Conservation (phyloP, 2,329 filamentous ascomycete genomes). For the Phaeosphaeriaceae sp. region DNA sequence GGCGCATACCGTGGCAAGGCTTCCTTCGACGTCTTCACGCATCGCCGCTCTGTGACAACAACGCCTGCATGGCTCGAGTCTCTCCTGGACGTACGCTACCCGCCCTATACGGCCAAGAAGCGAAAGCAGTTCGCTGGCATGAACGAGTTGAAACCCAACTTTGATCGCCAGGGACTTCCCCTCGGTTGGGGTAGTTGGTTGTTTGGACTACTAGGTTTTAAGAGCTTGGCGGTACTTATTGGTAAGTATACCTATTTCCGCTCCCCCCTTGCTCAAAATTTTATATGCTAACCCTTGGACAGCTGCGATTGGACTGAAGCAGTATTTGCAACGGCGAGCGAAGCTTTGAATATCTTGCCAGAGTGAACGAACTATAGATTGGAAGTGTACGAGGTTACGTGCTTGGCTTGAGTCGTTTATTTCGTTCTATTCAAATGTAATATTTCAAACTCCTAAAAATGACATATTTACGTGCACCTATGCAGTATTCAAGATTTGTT, state of each 20-base stretch:
- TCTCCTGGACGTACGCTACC: conserved; percentile 70
- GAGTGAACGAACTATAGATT: too few species aligned
- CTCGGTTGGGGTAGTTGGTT: conserved; percentile 45
- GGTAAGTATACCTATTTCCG: conserved; percentile 37
- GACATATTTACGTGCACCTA: too few species aligned
- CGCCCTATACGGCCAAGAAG: conserved; percentile 64
- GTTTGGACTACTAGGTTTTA: conserved; percentile 36
- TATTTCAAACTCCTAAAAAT: too few species aligned
- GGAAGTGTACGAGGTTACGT: too few species aligned
- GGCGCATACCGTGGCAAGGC: conserved; percentile 79
- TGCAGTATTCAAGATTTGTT: too few species aligned
- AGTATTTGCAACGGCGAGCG: conserved; percentile 38
- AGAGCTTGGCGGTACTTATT: conserved; percentile 37
- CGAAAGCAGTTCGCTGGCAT: conserved; percentile 58
- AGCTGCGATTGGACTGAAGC: conserved; percentile 37
- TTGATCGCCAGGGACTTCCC: conserved; percentile 62
- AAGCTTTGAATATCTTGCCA: too few species aligned
- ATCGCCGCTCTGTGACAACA: conserved; percentile 64
- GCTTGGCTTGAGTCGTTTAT: too few species aligned
- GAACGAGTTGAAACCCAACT: conserved; percentile 62
- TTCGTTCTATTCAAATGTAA: too few species aligned
- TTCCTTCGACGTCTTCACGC: conserved; percentile 72
- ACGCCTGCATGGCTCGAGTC: conserved; percentile 72
- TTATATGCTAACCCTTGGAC: conserved; percentile 20
- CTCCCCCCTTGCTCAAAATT: background rate